Evolutionary conservation across 2,329 filamentous ascomycete genomes (phyloP), one percentile per base, ranked within the genome.

Genomic region (Aspergillus jensenii): DNA sequence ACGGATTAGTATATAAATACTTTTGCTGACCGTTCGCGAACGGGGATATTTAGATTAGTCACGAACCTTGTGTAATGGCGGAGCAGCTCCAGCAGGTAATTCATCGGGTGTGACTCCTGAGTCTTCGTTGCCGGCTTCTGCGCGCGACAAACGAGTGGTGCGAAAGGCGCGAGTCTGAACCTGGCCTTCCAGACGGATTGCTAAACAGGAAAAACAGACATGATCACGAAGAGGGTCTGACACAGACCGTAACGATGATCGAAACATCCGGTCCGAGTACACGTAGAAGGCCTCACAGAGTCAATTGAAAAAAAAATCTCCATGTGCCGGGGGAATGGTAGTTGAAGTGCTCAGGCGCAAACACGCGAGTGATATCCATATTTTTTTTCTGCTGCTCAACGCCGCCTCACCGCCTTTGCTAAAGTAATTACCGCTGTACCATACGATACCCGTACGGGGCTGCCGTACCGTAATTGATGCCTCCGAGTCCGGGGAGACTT

Each of bases 161-260:
- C 70, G 68, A 39, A 71, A 70, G 59, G 64, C 65, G 55, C 67
- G 68, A 49, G 62, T 49, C 44, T 60, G 65, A 55, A 56, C 48
- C 46, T 62, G 66, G 62, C 62, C 63, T 57, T 58, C 60, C 54
- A 64, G 58, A 54, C 66, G 60, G 56, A 59, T 65, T n/a, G 65
- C 62, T 62, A 71, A 55, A 63, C 73, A 76, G 53, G 70, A 71
- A 39, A 68, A 57, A 62, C 72, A 76, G 59, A 74, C 67, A 72
- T 76, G 67, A 45, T 66, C 63, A 61, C 70, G 67, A 25, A 67
- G 40, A 60, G 72, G 70, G 65, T 70, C 70, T 71, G 68, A 64
- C 58, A 69, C 65, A 69, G 72, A 72, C 68, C 72, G 69, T 56
- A 74, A 57, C 43, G 72, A 73, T 53, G 65, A 64, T 59, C 71